These are phyloP conservation scores for Clavispora vitiphila DNA, from an alignment of 805 yeast genomes.

Conservation along the genomic window DNA sequence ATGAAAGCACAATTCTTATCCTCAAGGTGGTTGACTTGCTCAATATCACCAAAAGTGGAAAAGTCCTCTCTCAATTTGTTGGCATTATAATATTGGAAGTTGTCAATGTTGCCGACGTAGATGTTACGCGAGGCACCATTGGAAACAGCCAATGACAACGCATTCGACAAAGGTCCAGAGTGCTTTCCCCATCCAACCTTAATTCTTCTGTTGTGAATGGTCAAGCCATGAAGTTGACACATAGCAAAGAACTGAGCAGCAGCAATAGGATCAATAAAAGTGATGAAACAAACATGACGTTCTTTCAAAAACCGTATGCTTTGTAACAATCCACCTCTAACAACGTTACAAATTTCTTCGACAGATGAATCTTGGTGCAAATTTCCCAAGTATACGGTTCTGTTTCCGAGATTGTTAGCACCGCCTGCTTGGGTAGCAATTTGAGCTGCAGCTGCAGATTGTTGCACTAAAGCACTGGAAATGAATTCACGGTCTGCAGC, in stretches of 20 bases:
- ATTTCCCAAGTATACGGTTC: conserved; percentile 89
- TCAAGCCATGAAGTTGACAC: conserved; percentile 84
- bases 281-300: conserved; percentile 88
- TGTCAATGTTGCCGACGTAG: conserved; percentile 68
- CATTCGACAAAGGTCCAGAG: conserved; percentile 85
- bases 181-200: conserved; percentile 98
- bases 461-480: conserved; percentile 79
- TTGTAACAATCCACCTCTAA: conserved; percentile 90
- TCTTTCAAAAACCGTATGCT: conserved; percentile 75
- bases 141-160: conserved; percentile 82
- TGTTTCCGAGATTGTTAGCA: conserved; percentile 82
- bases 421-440: conserved; percentile 95
- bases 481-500: conserved; percentile 61
- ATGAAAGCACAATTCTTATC: conserved; percentile 88
- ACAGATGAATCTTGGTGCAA: conserved; percentile 82
- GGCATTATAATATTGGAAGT: conserved; percentile 47
- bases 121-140: conserved; percentile 94
- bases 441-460: conserved; percentile 96
- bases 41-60: conserved; percentile 85
- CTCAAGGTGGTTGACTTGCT: conserved; percentile 82
- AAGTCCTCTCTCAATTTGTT: conserved; percentile 67
- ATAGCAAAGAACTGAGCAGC: conserved; percentile 97
- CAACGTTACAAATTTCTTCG: conserved; percentile 94
- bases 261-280: conserved; percentile 93
- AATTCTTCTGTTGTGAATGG: conserved; percentile 79